phyloP scores from a whole-genome alignment of 1,284 basidiomycete species.

The Pseudozyma thailandica region DNA sequence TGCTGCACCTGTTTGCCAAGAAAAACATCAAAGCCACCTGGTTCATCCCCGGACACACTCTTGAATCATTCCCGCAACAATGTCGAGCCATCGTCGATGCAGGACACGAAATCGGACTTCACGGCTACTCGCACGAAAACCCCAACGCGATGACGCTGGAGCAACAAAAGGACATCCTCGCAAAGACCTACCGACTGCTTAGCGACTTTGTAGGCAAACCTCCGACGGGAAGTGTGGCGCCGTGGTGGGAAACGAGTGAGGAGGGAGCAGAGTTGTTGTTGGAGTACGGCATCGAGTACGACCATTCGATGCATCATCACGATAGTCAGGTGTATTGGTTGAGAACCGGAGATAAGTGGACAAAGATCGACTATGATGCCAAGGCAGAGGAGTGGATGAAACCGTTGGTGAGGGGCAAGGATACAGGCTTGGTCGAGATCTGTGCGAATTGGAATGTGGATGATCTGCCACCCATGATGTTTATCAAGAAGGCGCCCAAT shows the following conservation, averaged over 20 bases:
- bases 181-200: constrained; percentile 76
- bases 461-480: constrained; percentile 80
- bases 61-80: constrained; percentile 77
- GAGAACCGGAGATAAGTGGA: constrained; percentile 78
- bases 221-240: constrained; percentile 77
- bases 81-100: constrained; percentile 76
- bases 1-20: constrained; percentile 72
- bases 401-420: constrained; percentile 75
- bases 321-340: constrained; percentile 80
- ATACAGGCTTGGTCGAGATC: constrained; percentile 78
- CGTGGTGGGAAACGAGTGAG: constrained; percentile 82
- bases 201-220: constrained; percentile 77
- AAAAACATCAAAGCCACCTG: constrained; percentile 78
- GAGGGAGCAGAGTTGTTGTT: constrained; percentile 78
- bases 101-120: constrained; percentile 74
- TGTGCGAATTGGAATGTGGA: constrained; percentile 77
- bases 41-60: constrained; percentile 73
- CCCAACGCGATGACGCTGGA: constrained; percentile 75
- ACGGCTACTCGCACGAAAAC: constrained; percentile 34
- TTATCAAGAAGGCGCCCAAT: constrained; percentile 76
- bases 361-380: constrained; percentile 76
- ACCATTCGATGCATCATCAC: constrained; percentile 67
- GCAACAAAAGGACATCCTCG: constrained; percentile 79
- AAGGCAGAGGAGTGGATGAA: constrained; percentile 80
- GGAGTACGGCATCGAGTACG: constrained; percentile 80